Base-by-base conservation (phyloP, 1,139 yeast genomes). In the Protomyces pachydermus region DNA sequence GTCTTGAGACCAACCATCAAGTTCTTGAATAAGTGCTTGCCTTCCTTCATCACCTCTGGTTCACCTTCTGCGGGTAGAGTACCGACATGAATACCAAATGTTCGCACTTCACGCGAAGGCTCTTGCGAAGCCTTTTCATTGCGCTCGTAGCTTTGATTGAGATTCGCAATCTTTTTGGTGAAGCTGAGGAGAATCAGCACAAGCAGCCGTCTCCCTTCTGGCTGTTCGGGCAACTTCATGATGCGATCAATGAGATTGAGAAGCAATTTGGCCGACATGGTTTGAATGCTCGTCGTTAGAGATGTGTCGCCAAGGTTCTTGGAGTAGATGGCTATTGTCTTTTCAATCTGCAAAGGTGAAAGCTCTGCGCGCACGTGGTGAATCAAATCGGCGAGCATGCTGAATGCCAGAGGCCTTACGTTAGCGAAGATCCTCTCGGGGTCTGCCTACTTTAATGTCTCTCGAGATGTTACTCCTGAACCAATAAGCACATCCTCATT, bases 351-450 rank as follows among this genome's bases (percentile, higher is more conserved):
- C 48, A 83, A 84, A 1, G 95, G 84, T 0, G 89, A 85, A 65
- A 95, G 79, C 69, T 91, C 96, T 65, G 86, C 84, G 70, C 98
- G 84, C 1, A 93, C 95, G 71, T 89, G 91, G 71, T 93, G 98
- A 63, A 95, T 88, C 71, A 95, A 86, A 73, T 95, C 99, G 0
- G 98, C 98, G 63, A 93, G 95, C 5, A 96, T 91, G 48, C 96
- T 88, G 74, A 91, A 93, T 0, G 98, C 98, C 72, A 95, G 78
- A 0, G 98, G 98, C 16, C 79, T 65, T 5, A 32, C 14, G 23
- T 35, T 28, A 28, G 32, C 32, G 8, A 28, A 28, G 8, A 2
- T 28, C 32, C 4, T 28, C 8, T 2, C 4, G 14, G 20, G 9
- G 23, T 35, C 8, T 32, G 66, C 81, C 76, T 32, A 58, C 62